Base-by-base conservation (phyloP, 2,329 filamentous ascomycete genomes). In the Venturiaceae sp. region DNA sequence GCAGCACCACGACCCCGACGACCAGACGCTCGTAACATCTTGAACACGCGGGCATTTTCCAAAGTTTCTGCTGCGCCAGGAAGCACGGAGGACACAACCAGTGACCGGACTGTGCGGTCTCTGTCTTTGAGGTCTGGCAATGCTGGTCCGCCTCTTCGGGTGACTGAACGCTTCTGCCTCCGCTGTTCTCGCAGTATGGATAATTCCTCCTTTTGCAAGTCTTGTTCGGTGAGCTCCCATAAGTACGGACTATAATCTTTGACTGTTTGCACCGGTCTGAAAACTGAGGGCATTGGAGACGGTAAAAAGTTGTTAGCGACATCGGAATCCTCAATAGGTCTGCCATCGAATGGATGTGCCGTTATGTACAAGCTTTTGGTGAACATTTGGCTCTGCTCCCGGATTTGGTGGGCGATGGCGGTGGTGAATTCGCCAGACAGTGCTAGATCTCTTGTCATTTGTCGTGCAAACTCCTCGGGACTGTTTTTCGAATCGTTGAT, bases 81-180 rank as follows among this genome's bases (percentile, higher is more conserved):
- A 60, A 99, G 82, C 21, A 95, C 91, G 3, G 90, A 92, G 9
- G 92, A 96, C 1, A 99, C 90, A 56, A 97, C 83, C 64, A 96
- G 80, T 0, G 92, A 96, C 52, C 94, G 85, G 59, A 97, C 92
- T 0, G 94, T 97, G 55, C 92, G 84, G 73, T 94, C 92, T 58
- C 92, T 83, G 66, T 99, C 94, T 70, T 95, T 96, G 60, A 99
- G 83, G 74, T 99, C 94, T n/a, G 94, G 94, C 41, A 99, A 77
- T 60, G 90, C 88, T 5, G 94, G 94, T 0, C 94, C 94, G 63
- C 94, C 94, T 66, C 94, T 84, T 62, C 94, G 83, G 70, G 96
- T 97, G 65, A 96, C 89, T 6, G 94, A 96, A 53, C 94, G 84
- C 76, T 99, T 99, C 74, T 97, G 92, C 55, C 92, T 84, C 65